Evolutionary conservation across 1,284 basidiomycete genomes (phyloP).

Genomic region (Trichosporon inkin): DNA sequence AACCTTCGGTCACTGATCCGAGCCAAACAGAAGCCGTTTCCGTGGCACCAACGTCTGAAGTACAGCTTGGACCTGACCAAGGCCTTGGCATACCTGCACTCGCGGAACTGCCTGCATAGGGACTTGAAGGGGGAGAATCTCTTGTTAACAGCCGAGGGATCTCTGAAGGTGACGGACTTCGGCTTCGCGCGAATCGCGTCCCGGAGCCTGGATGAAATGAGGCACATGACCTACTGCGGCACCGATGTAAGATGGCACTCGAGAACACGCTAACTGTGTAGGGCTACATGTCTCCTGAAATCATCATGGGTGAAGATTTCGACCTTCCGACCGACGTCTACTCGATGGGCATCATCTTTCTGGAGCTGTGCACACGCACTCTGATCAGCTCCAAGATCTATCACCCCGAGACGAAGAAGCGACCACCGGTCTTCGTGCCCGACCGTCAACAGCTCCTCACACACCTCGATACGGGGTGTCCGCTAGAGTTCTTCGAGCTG

Average conservation of each 20-base stretch:
- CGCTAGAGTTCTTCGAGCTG: constrained; percentile 69
- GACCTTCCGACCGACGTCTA: constrained; percentile 91
- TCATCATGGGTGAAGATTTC: constrained; percentile 83
- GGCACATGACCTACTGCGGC: constrained; percentile 90
- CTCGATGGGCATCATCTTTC: constrained; percentile 89
- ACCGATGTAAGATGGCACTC: constrained; percentile 68
- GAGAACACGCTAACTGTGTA: constrained; percentile 11
- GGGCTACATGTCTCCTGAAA: constrained; percentile 68
- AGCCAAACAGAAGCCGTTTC: constrained; percentile 62
- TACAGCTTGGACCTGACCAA: constrained; percentile 92
- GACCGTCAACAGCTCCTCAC: constrained; percentile 66
- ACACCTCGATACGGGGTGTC: constrained; percentile 60
- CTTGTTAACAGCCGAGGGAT: constrained; percentile 85
- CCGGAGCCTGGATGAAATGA: constrained; percentile 82
- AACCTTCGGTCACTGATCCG: constrained; percentile 86
- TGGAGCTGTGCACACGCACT: constrained; percentile 80
- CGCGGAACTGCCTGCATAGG: constrained; percentile 61
- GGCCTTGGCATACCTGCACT: constrained; percentile 94
- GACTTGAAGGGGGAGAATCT: constrained; percentile 97
- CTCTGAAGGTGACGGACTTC: constrained; percentile 95
- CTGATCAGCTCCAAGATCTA: constrained; percentile 74
- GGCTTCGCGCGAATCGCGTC: constrained; percentile 80
- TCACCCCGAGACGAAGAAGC: constrained; percentile 59
- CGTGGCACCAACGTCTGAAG: constrained; percentile 83
- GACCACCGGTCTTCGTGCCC: constrained; percentile 65